Evolutionary conservation across 2,329 filamentous ascomycete species (phyloP).

Genomic region (Penicillium sp.): DNA sequence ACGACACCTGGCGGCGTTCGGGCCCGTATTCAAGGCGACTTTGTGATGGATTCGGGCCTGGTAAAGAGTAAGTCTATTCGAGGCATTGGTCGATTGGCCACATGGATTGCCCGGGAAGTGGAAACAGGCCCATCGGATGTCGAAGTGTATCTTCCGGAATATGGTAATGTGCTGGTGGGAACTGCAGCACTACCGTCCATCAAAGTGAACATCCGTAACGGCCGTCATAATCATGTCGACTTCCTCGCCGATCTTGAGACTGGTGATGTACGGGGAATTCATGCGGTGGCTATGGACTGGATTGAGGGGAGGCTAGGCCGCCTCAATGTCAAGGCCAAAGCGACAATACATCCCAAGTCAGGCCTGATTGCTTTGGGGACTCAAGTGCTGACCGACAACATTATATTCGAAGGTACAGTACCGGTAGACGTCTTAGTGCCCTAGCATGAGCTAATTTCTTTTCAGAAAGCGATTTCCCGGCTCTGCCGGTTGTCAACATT

Average conservation of each 20-base stretch:
- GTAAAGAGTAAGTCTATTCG: slow-evolving; percentile 69
- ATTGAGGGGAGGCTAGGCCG: slow-evolving; percentile 70
- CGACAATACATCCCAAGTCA: slow-evolving; percentile 69
- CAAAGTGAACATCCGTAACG: slow-evolving; percentile 71
- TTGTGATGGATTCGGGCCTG: slow-evolving; percentile 72
- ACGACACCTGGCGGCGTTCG: slow-evolving; percentile 75
- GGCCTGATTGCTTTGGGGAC: slow-evolving; percentile 75
- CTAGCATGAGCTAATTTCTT: slow-evolving; percentile 27
- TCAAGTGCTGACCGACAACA: slow-evolving; percentile 67
- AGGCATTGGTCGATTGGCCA: slow-evolving; percentile 71
- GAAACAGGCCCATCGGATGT: slow-evolving; percentile 70
- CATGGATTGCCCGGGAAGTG: slow-evolving; percentile 73
- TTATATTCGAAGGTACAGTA: slow-evolving; percentile 77
- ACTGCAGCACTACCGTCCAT: slow-evolving; percentile 72
- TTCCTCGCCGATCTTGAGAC: slow-evolving; percentile 72
- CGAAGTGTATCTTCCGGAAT: slow-evolving; percentile 76
- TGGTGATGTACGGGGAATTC: slow-evolving; percentile 72
- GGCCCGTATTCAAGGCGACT: slow-evolving; percentile 75
- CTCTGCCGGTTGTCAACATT: slow-evolving; percentile 77
- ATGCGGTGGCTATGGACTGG: slow-evolving; percentile 81
- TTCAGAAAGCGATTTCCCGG: slow-evolving; percentile 61
- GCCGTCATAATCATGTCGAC: slow-evolving; percentile 71
- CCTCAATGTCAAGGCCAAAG: slow-evolving; percentile 69
- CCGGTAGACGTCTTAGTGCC: slow-evolving; percentile 29
- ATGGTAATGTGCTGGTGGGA: slow-evolving; percentile 71